Conservation (phyloP, 2,329 filamentous ascomycete genomes). For the Colletotrichum sp. region DNA sequence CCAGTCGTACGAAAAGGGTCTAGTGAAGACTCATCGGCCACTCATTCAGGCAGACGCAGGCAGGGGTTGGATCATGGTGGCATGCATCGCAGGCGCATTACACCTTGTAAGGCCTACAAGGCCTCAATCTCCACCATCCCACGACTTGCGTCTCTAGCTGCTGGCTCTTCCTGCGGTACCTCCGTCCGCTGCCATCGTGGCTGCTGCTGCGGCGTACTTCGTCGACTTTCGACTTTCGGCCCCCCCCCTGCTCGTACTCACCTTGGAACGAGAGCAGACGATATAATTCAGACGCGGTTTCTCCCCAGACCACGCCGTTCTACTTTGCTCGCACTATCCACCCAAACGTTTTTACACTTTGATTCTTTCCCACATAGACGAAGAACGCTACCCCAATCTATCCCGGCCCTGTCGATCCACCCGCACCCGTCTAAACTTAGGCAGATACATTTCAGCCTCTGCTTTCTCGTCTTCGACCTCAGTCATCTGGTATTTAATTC, state of each 20-base stretch:
- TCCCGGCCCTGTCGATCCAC: not conserved
- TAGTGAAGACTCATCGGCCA: constrained; percentile 17
- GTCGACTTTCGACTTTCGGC: not conserved
- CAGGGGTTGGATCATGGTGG: not conserved
- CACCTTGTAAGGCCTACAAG: constrained; percentile 1
- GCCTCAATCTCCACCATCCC: constrained; percentile 13
- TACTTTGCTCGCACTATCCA: constrained; percentile 3
- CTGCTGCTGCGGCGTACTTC: not conserved
- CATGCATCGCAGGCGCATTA: not conserved
- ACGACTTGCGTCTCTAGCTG: not conserved
- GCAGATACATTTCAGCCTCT: constrained; percentile 6
- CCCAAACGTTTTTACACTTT: constrained; percentile 16
- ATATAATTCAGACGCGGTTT: constrained; percentile 16
- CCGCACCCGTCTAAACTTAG: not conserved
- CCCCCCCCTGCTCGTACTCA: not conserved
- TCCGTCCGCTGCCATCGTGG: not conserved
- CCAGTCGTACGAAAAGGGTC: not conserved
- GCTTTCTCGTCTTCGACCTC: not conserved
- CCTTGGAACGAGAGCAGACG: not conserved
- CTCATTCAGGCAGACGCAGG: constrained; percentile 11
- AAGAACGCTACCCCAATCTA: not conserved
- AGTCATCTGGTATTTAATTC: constrained; percentile 9
- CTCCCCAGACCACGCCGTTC: not conserved
- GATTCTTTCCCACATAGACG: not conserved
- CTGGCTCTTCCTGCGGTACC: not conserved